Evolutionary conservation across 2,329 filamentous ascomycete genomes (phyloP).

Genomic region (Verticillium nonalfalfae): DNA sequence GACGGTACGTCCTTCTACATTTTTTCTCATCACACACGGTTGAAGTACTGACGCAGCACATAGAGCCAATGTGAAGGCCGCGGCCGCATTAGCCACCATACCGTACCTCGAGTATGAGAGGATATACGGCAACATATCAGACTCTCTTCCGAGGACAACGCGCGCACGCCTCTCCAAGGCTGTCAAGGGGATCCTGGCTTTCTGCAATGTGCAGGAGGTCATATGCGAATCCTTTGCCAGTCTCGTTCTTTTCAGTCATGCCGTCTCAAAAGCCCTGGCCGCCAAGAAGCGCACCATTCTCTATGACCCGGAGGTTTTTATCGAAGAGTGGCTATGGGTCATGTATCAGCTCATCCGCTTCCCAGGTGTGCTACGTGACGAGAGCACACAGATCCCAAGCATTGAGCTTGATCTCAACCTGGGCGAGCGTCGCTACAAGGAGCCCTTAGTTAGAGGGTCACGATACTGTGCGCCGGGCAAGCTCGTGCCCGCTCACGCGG

Average conservation of each 20-base stretch:
- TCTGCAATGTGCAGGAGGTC: slow-evolving; percentile 13
- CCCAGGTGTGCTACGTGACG: slow-evolving; percentile 17
- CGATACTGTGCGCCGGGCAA: background rate
- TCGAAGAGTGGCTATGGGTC: slow-evolving; percentile 23
- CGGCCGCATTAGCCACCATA: slow-evolving; percentile 19
- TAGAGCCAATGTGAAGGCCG: slow-evolving; percentile 28
- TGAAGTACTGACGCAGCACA: background rate
- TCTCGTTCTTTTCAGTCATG: slow-evolving; percentile 18
- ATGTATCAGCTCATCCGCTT: slow-evolving; percentile 18
- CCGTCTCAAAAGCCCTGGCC: slow-evolving; percentile 14
- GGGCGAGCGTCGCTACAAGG: background rate
- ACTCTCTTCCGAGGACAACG: slow-evolving; percentile 13
- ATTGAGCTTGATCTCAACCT: background rate
- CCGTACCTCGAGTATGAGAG: slow-evolving; percentile 24
- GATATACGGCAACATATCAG: slow-evolving; percentile 14
- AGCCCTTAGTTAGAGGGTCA: background rate
- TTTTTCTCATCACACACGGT: background rate
- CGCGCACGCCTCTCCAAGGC: slow-evolving; percentile 9
- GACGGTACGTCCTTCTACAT: slow-evolving; percentile 17
- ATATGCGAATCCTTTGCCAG: slow-evolving; percentile 17
- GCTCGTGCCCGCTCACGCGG: background rate
- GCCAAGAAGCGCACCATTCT: slow-evolving; percentile 6
- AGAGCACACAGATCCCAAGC: background rate
- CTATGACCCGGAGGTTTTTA: slow-evolving; percentile 22
- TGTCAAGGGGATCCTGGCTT: slow-evolving; percentile 14